A percentile compares a stretch with the other conserved stretches of the same genome.
phyloP scores from a whole-genome alignment of 441 rosid genomes.

The Bocquillonia castaneifolia region DNA sequence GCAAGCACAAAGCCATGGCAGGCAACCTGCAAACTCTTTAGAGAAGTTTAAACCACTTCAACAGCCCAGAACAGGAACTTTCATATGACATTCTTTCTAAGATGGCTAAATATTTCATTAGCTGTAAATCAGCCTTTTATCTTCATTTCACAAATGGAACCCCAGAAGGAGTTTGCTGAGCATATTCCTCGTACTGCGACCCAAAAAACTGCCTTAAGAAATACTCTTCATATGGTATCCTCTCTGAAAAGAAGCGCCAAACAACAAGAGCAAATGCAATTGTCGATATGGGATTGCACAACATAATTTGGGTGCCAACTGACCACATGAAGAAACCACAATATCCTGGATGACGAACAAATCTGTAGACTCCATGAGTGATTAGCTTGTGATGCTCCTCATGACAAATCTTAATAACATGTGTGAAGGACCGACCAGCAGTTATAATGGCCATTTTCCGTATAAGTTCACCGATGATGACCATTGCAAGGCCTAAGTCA shows the following conservation, averaged over 20 bases:
- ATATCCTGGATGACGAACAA: constrained; percentile 74
- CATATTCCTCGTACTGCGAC: constrained; percentile 44
- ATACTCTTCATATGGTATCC: constrained; percentile 71
- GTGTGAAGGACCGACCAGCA: constrained; percentile 69
- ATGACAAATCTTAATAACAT: constrained; percentile 51
- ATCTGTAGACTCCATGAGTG: constrained; percentile 56
- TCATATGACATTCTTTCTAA: neutral
- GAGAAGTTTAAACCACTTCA: neutral
- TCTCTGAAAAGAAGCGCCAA: constrained; percentile 57
- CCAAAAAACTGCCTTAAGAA: constrained; percentile 69
- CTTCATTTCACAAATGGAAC: constrained; percentile 63
- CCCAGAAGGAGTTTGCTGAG: constrained; percentile 54
- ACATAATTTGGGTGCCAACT: constrained; percentile 74
- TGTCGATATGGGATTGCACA: constrained; percentile 70
- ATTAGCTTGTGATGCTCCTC: constrained; percentile 62
- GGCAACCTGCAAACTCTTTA: too few species aligned
- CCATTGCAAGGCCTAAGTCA: constrained; percentile 55
- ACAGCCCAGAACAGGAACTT: neutral
- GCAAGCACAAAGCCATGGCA: too few species aligned
- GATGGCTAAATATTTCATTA: too few species aligned
- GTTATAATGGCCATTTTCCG: constrained; percentile 61
- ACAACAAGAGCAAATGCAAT: constrained; percentile 46
- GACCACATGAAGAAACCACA: constrained; percentile 74
- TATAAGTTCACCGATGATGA: constrained; percentile 55
- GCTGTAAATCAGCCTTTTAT: too few species aligned